These are phyloP conservation scores for Lasiodiplodia citricola DNA, from an alignment of 2,329 filamentous ascomycete species.

Conservation along the genomic window DNA sequence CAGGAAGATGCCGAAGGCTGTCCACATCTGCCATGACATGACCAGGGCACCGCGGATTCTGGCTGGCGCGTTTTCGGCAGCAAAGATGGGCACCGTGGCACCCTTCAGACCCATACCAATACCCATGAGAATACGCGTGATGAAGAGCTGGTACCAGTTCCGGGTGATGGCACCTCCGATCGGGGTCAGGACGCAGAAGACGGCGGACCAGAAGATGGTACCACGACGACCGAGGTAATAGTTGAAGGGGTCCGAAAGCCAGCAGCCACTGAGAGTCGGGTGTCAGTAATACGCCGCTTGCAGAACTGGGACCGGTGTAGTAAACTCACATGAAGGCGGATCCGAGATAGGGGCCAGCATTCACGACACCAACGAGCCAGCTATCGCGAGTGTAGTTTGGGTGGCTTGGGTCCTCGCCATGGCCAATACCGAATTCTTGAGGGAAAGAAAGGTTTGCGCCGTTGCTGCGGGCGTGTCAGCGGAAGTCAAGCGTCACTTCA, in stretches of 20 bases:
- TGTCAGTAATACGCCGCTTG: neutral
- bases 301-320: no score
- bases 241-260: slow-evolving; percentile 76
- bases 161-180: slow-evolving; percentile 67
- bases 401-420: slow-evolving; percentile 34
- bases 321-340: slow-evolving; percentile 61
- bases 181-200: slow-evolving; percentile 60
- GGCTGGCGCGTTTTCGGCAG: slow-evolving; percentile 71
- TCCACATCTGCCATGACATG: slow-evolving; percentile 55
- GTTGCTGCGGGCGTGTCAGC: neutral
- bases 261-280: slow-evolving; percentile 59
- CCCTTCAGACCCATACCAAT: slow-evolving; percentile 79
- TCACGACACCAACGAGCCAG: slow-evolving; percentile 68
- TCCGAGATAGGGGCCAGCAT: slow-evolving; percentile 67
- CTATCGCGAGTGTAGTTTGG: slow-evolving; percentile 16
- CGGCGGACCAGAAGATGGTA: slow-evolving; percentile 78
- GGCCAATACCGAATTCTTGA: slow-evolving; percentile 55
- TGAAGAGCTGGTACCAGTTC: slow-evolving; percentile 73
- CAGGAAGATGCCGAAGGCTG: slow-evolving; percentile 53
- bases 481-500: neutral
- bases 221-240: slow-evolving; percentile 71
- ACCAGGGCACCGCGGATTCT: slow-evolving; percentile 12
- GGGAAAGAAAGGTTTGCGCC: slow-evolving; percentile 67
- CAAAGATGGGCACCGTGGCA: slow-evolving; percentile 76
- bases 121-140: slow-evolving; percentile 73